Evolutionary conservation across 352 stramenopile species (phyloP).

Genomic region (Chrysophaeum taylorii): DNA sequence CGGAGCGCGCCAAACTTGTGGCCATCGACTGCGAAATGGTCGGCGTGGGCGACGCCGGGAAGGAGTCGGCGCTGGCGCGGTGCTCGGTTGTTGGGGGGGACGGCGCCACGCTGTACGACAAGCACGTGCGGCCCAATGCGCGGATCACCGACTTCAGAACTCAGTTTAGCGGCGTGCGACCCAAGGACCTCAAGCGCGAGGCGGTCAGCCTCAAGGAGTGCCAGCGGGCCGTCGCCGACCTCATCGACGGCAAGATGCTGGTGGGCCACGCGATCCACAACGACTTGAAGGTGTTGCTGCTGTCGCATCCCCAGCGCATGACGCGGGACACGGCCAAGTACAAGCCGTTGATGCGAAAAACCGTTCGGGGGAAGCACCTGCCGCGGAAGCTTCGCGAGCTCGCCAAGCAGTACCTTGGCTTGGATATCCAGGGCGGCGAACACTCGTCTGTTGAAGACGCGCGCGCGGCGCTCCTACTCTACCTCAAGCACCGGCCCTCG

Average conservation of each 20-base stretch:
- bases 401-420: constrained; percentile 48
- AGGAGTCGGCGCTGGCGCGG: constrained; percentile 47
- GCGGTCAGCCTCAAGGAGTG: constrained; percentile 42
- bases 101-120: constrained; percentile 53
- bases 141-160: constrained; percentile 70
- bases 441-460: constrained; percentile 55
- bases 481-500: constrained; percentile 39
- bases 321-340: constrained; percentile 64
- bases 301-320: constrained; percentile 55
- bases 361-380: constrained; percentile 44
- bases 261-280: constrained; percentile 65
- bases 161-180: constrained; percentile 50
- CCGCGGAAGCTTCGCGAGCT: constrained; percentile 58
- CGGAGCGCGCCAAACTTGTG: too few relatives aligned
- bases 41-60: constrained; percentile 45
- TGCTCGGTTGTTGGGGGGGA: constrained; percentile 60
- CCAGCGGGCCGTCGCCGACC: constrained; percentile 37
- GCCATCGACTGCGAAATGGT: constrained; percentile 73
- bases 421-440: constrained; percentile 66
- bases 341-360: constrained; percentile 54
- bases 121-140: constrained; percentile 48
- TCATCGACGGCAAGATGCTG: constrained; percentile 58
- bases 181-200: constrained; percentile 40
- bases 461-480: constrained; percentile 57
- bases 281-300: constrained; percentile 52